Conservation (phyloP, 1,139 yeast genomes). For the Wickerhamomyces sp. region DNA sequence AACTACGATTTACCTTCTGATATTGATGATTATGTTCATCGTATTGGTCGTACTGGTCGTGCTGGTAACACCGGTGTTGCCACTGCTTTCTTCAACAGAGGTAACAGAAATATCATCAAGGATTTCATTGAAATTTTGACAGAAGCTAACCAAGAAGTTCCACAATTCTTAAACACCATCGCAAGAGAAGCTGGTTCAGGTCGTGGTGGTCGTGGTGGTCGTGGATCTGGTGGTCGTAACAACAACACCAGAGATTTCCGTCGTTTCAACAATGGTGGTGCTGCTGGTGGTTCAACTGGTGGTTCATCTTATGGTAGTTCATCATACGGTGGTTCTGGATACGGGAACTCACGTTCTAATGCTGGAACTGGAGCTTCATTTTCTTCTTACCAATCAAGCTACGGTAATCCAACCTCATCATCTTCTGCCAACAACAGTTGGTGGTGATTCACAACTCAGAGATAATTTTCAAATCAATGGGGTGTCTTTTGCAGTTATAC, state of each 20-base stretch:
- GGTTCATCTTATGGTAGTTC: slow-evolving; percentile 24
- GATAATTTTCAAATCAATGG: too few relatives aligned
- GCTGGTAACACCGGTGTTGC: slow-evolving; percentile 99
- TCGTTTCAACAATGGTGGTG: slow-evolving; percentile 34
- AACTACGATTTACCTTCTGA: slow-evolving; percentile 96
- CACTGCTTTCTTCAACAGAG: slow-evolving; percentile 96
- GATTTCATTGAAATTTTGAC: slow-evolving; percentile 81
- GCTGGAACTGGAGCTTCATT: not conserved
- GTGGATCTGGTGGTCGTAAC: slow-evolving; percentile 45
- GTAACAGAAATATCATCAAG: slow-evolving; percentile 83
- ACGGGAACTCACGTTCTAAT: not conserved
- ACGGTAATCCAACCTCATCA: slow-evolving; percentile 17
- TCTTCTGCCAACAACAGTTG: slow-evolving; percentile 11
- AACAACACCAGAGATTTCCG: slow-evolving; percentile 51
- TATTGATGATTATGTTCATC: slow-evolving; percentile 97
- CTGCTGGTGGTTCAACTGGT: slow-evolving; percentile 22
- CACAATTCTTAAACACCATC: slow-evolving; percentile 76
- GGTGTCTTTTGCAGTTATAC: too few relatives aligned
- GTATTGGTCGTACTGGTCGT: slow-evolving; percentile 99
- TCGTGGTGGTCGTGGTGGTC: slow-evolving; percentile 54
- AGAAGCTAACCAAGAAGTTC: slow-evolving; percentile 98
- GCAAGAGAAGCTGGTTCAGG: slow-evolving; percentile 73
- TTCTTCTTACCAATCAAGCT: not conserved
- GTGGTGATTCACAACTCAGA: slow-evolving; percentile 13
- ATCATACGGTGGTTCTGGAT: slow-evolving; percentile 3